These are phyloP conservation scores for Lactuca saligna DNA, from an alignment of 129 eudicot genomes.

Conservation along the genomic window DNA sequence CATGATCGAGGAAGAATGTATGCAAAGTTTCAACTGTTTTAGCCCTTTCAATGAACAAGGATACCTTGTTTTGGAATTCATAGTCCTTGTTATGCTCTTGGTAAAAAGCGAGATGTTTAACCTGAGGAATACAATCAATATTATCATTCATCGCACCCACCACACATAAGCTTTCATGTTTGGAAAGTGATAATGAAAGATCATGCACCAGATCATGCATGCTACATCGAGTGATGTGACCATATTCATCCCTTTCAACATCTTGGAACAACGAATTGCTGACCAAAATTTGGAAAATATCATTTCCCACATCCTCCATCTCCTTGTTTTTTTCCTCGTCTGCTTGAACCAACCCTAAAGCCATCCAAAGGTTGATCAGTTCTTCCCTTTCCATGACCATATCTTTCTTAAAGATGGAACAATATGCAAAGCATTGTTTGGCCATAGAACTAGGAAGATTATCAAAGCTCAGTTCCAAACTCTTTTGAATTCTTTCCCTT, in stretches of 20 bases:
- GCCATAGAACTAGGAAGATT: no score
- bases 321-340: no score
- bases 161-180: not conserved
- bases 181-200: not conserved
- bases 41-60: not conserved
- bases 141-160: not conserved
- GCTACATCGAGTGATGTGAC: not conserved
- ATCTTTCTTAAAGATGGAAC: no score
- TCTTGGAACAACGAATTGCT: not conserved
- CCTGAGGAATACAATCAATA: not conserved
- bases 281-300: not conserved
- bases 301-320: no score
- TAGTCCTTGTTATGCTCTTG: not conserved
- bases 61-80: not conserved
- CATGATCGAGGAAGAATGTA: not conserved
- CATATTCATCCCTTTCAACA: not conserved
- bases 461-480: no score
- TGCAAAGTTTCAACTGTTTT: not conserved
- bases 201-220: not conserved
- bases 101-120: not conserved
- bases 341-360: no score
- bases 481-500: no score
- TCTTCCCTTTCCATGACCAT: no score
- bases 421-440: no score
- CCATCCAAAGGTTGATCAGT: no score